These are phyloP conservation scores for Calocera viscosa DNA, from an alignment of 768 basidiomycete species.

Conservation along the genomic window DNA sequence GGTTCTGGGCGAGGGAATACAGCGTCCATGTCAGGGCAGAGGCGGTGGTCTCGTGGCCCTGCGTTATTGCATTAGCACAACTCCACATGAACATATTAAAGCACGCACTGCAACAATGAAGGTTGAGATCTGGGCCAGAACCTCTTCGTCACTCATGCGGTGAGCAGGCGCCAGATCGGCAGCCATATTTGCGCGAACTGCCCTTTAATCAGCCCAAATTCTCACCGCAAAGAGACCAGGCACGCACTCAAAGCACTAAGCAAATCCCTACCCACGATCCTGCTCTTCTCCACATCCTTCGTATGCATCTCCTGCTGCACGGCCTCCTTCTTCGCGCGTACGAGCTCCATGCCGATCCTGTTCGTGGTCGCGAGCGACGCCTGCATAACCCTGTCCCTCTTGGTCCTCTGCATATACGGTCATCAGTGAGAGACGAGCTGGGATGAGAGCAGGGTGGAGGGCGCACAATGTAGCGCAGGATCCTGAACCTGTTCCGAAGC, in stretches of 20 bases:
- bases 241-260: background rate
- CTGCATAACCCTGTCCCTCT: background rate
- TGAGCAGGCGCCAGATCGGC: slow-evolving; percentile 30
- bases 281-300: background rate
- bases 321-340: background rate
- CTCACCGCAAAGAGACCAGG: background rate
- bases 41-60: slow-evolving; percentile 47
- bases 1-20: slow-evolving; percentile 39
- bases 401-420: background rate
- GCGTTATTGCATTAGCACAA: slow-evolving; percentile 4
- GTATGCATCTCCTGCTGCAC: background rate
- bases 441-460: background rate
- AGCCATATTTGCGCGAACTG: slow-evolving; percentile 45
- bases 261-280: background rate
- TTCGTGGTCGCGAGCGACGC: background rate
- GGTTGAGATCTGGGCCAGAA: slow-evolving; percentile 37
- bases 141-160: slow-evolving; percentile 39
- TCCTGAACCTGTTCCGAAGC: background rate
- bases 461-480: background rate
- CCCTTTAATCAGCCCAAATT: slow-evolving; percentile 13
- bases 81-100: background rate
- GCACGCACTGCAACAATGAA: background rate
- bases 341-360: slow-evolving; percentile 2
- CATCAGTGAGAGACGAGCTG: background rate
- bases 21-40: slow-evolving; percentile 49